Base-by-base conservation (phyloP, 345 rosid genomes). In the Anastatica hierochuntica region DNA sequence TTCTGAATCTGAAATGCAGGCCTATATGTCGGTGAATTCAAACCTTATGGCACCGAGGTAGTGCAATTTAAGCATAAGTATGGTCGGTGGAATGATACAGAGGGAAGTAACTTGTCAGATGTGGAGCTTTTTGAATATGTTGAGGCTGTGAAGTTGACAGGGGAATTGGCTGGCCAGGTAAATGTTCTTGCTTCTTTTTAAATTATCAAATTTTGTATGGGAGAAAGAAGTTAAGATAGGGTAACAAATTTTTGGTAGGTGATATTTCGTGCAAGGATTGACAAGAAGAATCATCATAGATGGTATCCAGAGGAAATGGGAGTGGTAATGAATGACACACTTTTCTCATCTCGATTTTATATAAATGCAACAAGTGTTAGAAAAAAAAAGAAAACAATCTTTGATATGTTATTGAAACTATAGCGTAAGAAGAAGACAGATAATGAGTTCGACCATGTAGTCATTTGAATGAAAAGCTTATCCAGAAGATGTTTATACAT, bases 161-260 rank as follows among this genome's bases (percentile, higher is more conserved):
- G 98, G 49, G 98, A 36, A 90, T 87, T 69, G 90, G 95, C 98
- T 58, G 96, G 96, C 58, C 77, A 90, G 98, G 98, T 90, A 58
- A 58, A 39, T 62, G 47, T 45, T 57, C 55, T 46, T 37, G 6
- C 23, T 12, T 6, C 18, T 18, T 41, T 26, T 49, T 6, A 29
- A 4, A 9, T 2, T 5, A 6, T 31, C 14, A 34, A n/a, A n/a
- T n/a, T n/a, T n/a, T n/a, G n/a, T n/a, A n/a, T n/a, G n/a, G n/a
- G n/a, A n/a, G n/a, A n/a, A n/a, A 17, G 26, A 43, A 19, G 1
- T 3, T 13, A 34, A 56, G 37, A 13, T 48, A 57, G 35, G 60
- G 21, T 16, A 16, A 38, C 14, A 51, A 53, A 40, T 45, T 58
- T 47, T 58, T 49, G 63, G 33, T 75, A 90, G 98, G 98, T 87